Conservation (phyloP, 371 early-diverging fungal genomes). For the Quaeritorhiza haematococci region DNA sequence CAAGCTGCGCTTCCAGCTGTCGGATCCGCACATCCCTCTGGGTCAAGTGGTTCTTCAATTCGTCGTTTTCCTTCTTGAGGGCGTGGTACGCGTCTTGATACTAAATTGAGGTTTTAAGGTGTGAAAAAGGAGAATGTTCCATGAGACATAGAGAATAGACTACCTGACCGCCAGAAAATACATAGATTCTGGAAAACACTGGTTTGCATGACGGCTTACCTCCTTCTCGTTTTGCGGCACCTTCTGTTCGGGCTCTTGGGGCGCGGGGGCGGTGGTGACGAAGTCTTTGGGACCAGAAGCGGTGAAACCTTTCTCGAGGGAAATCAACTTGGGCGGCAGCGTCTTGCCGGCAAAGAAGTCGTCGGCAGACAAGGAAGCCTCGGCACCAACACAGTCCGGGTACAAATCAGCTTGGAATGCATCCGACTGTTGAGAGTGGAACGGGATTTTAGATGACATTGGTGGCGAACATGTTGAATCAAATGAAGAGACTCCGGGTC, state of each 20-base stretch:
- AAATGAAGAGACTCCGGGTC: background rate
- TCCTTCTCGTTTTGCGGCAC: conserved; percentile 56
- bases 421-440: conserved; percentile 61
- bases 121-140: background rate
- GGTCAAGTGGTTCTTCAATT: conserved; percentile 69
- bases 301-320: conserved; percentile 76
- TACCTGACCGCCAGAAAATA: background rate
- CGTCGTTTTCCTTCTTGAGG: conserved; percentile 75
- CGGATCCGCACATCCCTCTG: conserved; percentile 76
- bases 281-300: conserved; percentile 67
- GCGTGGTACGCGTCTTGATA: conserved; percentile 73
- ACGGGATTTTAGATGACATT: conserved; percentile 1
- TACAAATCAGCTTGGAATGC: conserved; percentile 95
- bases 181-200: too few species aligned
- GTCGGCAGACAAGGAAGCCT: conserved; percentile 80
- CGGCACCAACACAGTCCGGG: conserved; percentile 79
- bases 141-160: background rate
- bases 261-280: conserved; percentile 55
- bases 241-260: conserved; percentile 22
- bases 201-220: too few species aligned
- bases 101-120: conserved; percentile 28
- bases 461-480: background rate
- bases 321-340: conserved; percentile 60
- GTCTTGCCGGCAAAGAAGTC: conserved; percentile 86
- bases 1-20: conserved; percentile 66